A percentile compares a stretch with the other conserved stretches of the same genome.
Evolutionary conservation across 2,329 filamentous ascomycete genomes (phyloP).

Genomic region (Cryoendolithus antarcticus): DNA sequence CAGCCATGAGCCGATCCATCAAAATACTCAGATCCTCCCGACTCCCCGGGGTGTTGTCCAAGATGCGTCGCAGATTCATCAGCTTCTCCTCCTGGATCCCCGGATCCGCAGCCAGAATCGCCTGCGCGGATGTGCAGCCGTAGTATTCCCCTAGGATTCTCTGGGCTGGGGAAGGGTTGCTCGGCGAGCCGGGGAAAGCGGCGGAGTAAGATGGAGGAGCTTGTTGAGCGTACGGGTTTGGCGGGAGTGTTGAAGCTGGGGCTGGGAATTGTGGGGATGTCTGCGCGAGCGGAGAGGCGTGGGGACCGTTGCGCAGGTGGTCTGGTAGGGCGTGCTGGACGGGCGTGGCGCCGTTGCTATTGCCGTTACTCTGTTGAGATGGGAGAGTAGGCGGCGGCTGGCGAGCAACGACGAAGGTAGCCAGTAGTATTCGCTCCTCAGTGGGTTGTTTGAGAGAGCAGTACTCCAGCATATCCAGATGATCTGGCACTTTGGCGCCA

Average conservation of each 20-base stretch:
- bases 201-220: slow-evolving; percentile 6
- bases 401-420: slow-evolving; percentile 73
- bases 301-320: slow-evolving; percentile 15
- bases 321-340: slow-evolving; percentile 23
- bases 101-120: slow-evolving; percentile 25
- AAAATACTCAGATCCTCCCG: no score
- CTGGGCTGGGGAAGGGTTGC: slow-evolving; percentile 24
- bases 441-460: slow-evolving; percentile 63
- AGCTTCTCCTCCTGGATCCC: slow-evolving; percentile 46
- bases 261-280: slow-evolving; percentile 2
- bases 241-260: slow-evolving; percentile 16
- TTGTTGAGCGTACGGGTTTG: slow-evolving; percentile 28
- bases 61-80: slow-evolving; percentile 57
- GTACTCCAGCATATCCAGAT: slow-evolving; percentile 77
- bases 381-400: slow-evolving; percentile 25
- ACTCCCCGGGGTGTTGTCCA: slow-evolving; percentile 48
- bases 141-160: slow-evolving; percentile 33
- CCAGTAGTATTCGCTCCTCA: slow-evolving; percentile 64
- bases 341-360: slow-evolving; percentile 18
- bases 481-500: slow-evolving; percentile 62
- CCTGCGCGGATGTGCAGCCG: slow-evolving; percentile 28
- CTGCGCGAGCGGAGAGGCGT: background rate
- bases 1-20: no score
- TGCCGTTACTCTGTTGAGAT: slow-evolving; percentile 5
- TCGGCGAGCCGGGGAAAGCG: slow-evolving; percentile 7